A percentile compares a stretch with the other conserved stretches of the same genome.
phyloP scores from a whole-genome alignment of 23 red algal species.

The Gracilaria vermiculophylla region DNA sequence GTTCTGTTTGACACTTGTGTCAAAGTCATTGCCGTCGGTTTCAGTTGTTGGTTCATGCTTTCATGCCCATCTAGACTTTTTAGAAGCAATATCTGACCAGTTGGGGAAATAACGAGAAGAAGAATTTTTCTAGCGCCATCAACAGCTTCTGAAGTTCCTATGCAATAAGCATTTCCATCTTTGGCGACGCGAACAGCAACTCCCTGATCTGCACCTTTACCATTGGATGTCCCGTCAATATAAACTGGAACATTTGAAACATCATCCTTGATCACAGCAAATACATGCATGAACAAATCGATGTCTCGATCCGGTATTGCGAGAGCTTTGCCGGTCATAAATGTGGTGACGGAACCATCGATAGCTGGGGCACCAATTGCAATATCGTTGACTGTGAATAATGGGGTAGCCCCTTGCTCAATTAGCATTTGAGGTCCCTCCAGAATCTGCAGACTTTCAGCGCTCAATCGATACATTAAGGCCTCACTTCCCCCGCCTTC shows the following conservation, averaged over 20 bases:
- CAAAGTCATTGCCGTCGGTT: slow-evolving; percentile 11
- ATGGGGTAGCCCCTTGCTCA: slow-evolving; percentile 24
- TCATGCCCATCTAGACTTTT: background rate
- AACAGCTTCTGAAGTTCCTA: slow-evolving; percentile 14
- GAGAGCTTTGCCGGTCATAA: slow-evolving; percentile 24
- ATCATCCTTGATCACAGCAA: background rate
- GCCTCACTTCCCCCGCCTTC: slow-evolving; percentile 34
- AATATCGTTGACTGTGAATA: slow-evolving; percentile 37
- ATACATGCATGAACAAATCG: slow-evolving; percentile 42
- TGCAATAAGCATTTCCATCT: slow-evolving; percentile 34
- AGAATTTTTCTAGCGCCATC: background rate
- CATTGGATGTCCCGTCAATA: slow-evolving; percentile 30
- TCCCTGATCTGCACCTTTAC: slow-evolving; percentile 22
- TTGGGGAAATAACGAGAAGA: slow-evolving; percentile 36
- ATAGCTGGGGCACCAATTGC: slow-evolving; percentile 5
- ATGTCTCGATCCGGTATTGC: slow-evolving; percentile 31
- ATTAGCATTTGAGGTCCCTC: slow-evolving; percentile 27
- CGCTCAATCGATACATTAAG: slow-evolving; percentile 31
- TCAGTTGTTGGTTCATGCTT: background rate
- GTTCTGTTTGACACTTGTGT: background rate
- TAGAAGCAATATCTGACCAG: background rate
- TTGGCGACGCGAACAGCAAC: background rate
- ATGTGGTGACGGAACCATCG: slow-evolving; percentile 29
- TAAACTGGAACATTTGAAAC: slow-evolving; percentile 24
- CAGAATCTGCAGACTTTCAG: background rate